Evolutionary conservation across 176 grass and related monocot genomes (phyloP).

Genomic region (Cymbopogon citratus): DNA sequence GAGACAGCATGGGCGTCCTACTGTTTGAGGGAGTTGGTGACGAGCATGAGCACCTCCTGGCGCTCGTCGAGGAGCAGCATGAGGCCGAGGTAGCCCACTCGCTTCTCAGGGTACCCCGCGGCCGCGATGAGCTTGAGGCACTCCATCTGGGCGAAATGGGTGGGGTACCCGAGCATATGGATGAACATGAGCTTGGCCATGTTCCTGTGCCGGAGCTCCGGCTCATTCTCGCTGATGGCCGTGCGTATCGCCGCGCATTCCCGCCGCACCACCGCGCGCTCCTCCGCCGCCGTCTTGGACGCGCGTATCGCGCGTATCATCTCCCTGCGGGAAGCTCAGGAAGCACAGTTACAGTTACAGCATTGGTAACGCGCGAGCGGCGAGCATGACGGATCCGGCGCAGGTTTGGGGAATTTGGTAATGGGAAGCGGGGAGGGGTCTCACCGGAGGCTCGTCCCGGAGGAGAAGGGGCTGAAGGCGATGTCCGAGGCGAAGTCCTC

Average conservation of each 20-base stretch:
- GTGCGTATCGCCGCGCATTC: constrained; percentile 88
- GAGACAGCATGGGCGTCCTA: constrained; percentile 28
- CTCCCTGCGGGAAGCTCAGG: constrained; percentile 52
- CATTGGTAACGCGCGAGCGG: background rate
- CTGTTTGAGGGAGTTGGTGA: constrained; percentile 99
- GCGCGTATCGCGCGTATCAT: constrained; percentile 95
- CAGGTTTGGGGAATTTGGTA: background rate
- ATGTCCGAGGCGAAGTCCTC: constrained; percentile 54
- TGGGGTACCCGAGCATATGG: constrained; percentile 99
- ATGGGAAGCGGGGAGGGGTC: constrained; percentile 6
- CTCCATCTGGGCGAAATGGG: constrained; percentile 99
- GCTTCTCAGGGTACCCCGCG: constrained; percentile 87
- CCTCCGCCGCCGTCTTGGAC: constrained; percentile 94
- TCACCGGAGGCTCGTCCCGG: constrained; percentile 83
- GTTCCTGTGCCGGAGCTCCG: constrained; percentile 66
- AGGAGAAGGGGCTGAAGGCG: constrained; percentile 81
- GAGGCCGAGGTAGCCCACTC: constrained; percentile 91
- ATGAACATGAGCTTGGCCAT: constrained; percentile 99
- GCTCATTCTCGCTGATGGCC: constrained; percentile 74
- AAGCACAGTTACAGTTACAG: background rate
- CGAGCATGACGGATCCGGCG: background rate
- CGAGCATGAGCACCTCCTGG: constrained; percentile 99
- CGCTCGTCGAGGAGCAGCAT: constrained; percentile 97
- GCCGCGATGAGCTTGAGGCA: constrained; percentile 97
- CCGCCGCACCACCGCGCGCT: constrained; percentile 88